phyloP scores from a whole-genome alignment of 768 basidiomycete species.

The Suillus ampliporus region DNA sequence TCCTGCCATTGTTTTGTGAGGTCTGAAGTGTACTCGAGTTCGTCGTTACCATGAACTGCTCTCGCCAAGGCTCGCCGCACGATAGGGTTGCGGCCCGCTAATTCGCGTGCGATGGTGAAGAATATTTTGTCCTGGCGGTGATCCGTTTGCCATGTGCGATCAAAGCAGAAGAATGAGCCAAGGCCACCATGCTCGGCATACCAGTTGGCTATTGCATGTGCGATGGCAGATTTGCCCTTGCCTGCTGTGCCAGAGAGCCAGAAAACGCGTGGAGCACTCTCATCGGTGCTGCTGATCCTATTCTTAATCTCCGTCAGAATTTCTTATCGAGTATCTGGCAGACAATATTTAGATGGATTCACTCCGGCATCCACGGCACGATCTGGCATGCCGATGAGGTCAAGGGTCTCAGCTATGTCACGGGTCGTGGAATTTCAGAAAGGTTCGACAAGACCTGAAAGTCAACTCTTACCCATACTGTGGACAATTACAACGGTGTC shows the following conservation, averaged over 20 bases:
- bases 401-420: neutral
- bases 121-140: conserved; percentile 16
- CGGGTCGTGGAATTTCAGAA: neutral
- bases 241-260: conserved; percentile 17
- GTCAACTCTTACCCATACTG: neutral
- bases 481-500: neutral
- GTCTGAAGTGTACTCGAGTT: conserved; percentile 1
- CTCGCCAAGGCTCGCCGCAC: neutral
- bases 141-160: conserved; percentile 8
- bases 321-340: conserved; percentile 17
- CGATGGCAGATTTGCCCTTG: conserved; percentile 23
- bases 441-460: neutral
- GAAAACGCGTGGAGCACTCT: conserved; percentile 12
- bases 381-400: conserved; percentile 3
- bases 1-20: conserved; percentile 17
- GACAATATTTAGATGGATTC: conserved; percentile 19
- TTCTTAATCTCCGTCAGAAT: conserved; percentile 19
- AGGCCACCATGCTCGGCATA: conserved; percentile 17
- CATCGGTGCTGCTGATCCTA: conserved; percentile 16
- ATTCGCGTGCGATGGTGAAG: conserved; percentile 24
- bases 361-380: neutral
- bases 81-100: conserved; percentile 20
- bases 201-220: conserved; percentile 17
- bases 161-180: conserved; percentile 24
- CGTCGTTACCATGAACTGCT: neutral